Base-by-base conservation (phyloP, 129 eudicot genomes). In the Erigeron canadensis region DNA sequence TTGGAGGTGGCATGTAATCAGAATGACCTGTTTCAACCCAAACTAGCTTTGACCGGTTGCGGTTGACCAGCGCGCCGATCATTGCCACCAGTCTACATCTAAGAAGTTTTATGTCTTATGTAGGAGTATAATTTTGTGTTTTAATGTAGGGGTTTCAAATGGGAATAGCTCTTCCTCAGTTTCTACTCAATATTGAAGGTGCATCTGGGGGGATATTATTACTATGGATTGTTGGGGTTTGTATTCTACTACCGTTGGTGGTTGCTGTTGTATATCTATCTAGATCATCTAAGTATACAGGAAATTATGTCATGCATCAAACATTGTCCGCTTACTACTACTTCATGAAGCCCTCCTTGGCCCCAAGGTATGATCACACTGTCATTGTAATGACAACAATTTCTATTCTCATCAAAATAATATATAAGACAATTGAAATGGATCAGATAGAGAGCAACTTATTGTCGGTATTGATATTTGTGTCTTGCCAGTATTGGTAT, bases 141-240 rank as follows among this genome's bases (percentile, higher is more conserved):
- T 76, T 18, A 53, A 63, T 85, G 68, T 81, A 93, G 98, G 98
- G 98, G 9, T 87, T 93, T 84, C 95, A 89, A 93, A 93, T 93
- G 88, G 98, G 98, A 76, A 89, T 93, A 73, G 98, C 98, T 69
- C 92, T 93, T 72, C 98, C 98, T 39, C 79, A 85, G 64, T 93
- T 93, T 79, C 80, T 93, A 80, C 91, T 93, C 5, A 87, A 89
- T 63, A 81, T 83, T 65, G 96, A 85, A 40, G 96, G 98, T 18
- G 85, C 91, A 71, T 93, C 96, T 67, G 85, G 98, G 75, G 98
- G 96, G 57, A 84, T 93, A 78, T 44, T 93, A 43, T 79, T 93
- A 70, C 80, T 87, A 58, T 82, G 95, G 85, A 93, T 93, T 61
- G 96, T 93, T 67, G 95, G 95, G 38, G 84, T 89, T 55, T 85